Evolutionary conservation across 2,329 filamentous ascomycete species (phyloP).

Genomic region (Falciphora oryzae): DNA sequence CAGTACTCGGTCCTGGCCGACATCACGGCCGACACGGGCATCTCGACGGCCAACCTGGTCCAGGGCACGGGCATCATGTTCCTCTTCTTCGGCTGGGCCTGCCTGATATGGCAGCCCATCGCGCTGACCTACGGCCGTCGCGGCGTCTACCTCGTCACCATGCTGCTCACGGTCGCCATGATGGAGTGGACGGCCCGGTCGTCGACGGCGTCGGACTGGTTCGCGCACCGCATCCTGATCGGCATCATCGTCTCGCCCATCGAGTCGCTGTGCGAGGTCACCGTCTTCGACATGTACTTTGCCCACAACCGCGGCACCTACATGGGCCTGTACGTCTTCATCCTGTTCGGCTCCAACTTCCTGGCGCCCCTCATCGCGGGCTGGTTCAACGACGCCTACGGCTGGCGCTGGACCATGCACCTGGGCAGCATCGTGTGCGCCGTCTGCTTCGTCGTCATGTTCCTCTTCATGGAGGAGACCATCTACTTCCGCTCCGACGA

Average conservation of each 20-base stretch:
- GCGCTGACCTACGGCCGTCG: constrained; percentile 36
- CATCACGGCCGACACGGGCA: constrained; percentile 38
- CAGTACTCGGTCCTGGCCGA: constrained; percentile 45
- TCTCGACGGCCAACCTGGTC: constrained; percentile 38
- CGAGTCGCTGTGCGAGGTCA: constrained; percentile 39
- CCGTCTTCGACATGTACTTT: constrained; percentile 21
- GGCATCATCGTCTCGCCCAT: constrained; percentile 40
- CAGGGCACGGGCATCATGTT: constrained; percentile 43
- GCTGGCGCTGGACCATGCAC: constrained; percentile 46
- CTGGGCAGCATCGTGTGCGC: constrained; percentile 49
- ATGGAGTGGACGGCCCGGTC: constrained; percentile 33
- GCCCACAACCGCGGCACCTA: constrained; percentile 27
- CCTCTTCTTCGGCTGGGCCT: constrained; percentile 37
- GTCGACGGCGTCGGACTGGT: constrained; percentile 35
- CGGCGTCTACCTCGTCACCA: constrained; percentile 20
- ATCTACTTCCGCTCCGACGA: constrained; percentile 38
- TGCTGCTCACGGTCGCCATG: constrained; percentile 24
- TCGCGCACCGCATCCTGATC: constrained; percentile 37
- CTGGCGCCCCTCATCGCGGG: constrained; percentile 42
- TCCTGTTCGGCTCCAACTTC: constrained; percentile 38
- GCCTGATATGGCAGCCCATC: constrained; percentile 42
- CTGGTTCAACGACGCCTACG: constrained; percentile 40
- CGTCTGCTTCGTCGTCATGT: constrained; percentile 42
- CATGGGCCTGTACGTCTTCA: constrained; percentile 37
- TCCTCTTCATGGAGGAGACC: constrained; percentile 57